A percentile compares a stretch with the other conserved stretches of the same genome.
Conservation (phyloP, 805 yeast genomes). For the Metschnikowia reukaufii region DNA sequence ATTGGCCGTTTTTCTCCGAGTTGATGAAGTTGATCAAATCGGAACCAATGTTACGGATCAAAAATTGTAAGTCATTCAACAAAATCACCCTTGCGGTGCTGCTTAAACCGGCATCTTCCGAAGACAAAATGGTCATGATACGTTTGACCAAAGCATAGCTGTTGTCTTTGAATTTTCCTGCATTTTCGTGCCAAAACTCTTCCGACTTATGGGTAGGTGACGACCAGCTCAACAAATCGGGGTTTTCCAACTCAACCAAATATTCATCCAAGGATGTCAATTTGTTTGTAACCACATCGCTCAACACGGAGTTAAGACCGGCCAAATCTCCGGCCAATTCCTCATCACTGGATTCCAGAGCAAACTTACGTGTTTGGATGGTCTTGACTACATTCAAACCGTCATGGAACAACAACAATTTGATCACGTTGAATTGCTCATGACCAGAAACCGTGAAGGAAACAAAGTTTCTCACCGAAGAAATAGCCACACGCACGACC, state of each 20-base stretch:
- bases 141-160: constrained; percentile 71
- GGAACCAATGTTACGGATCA: constrained; percentile 41
- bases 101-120: constrained; percentile 21
- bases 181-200: constrained; percentile 88
- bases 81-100: constrained; percentile 33
- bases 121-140: constrained; percentile 53
- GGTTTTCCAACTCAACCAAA: constrained; percentile 76
- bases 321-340: constrained; percentile 77
- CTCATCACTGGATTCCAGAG: constrained; percentile 65
- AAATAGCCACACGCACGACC: constrained; percentile 79
- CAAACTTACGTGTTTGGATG: constrained; percentile 85
- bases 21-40: constrained; percentile 39
- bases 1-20: constrained; percentile 49
- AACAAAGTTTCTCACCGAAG: constrained; percentile 66
- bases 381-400: constrained; percentile 68
- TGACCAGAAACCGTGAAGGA: constrained; percentile 28
- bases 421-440: constrained; percentile 51
- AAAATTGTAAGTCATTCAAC: constrained; percentile 44
- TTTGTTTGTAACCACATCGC: constrained; percentile 64
- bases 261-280: constrained; percentile 94
- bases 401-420: constrained; percentile 71
- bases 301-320: constrained; percentile 56
- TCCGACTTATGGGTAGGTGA: constrained; percentile 89
- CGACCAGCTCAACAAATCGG: constrained; percentile 67
- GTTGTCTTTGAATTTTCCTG: constrained; percentile 69